Evolutionary conservation across 2,329 filamentous ascomycete genomes (phyloP).

Genomic region (Aspergillus aculeatus): DNA sequence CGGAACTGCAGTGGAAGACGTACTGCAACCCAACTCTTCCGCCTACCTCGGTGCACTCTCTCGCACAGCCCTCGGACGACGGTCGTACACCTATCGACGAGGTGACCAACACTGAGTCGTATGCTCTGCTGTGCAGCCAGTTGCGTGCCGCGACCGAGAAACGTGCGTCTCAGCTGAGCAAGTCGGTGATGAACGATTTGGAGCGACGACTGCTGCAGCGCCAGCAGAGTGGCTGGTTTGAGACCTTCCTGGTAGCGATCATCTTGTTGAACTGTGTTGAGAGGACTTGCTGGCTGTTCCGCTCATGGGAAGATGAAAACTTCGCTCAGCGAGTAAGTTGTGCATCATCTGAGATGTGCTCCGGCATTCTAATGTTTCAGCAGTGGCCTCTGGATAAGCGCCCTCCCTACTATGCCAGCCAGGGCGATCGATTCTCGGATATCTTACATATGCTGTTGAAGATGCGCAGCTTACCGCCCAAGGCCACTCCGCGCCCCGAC

Average conservation of each 20-base stretch:
- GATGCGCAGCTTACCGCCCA: slow-evolving; percentile 53
- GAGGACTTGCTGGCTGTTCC: slow-evolving; percentile 59
- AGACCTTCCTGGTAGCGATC: slow-evolving; percentile 60
- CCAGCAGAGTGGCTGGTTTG: slow-evolving; percentile 56
- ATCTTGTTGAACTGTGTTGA: slow-evolving; percentile 60
- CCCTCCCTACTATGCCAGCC: slow-evolving; percentile 52
- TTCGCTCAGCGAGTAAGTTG: slow-evolving; percentile 36
- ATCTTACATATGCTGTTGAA: slow-evolving; percentile 58
- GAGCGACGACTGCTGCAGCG: slow-evolving; percentile 60
- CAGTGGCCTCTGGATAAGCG: slow-evolving; percentile 57
- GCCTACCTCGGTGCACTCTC: slow-evolving; percentile 36
- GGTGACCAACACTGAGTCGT: slow-evolving; percentile 44
- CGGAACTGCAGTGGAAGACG: slow-evolving; percentile 49
- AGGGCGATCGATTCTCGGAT: slow-evolving; percentile 59
- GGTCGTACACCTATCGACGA: slow-evolving; percentile 42
- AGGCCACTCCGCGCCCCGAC: slow-evolving; percentile 38
- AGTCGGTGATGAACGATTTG: slow-evolving; percentile 58
- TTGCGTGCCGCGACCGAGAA: slow-evolving; percentile 57
- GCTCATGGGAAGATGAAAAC: slow-evolving; percentile 49
- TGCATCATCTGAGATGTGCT: neutral
- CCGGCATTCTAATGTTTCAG: slow-evolving; percentile 4
- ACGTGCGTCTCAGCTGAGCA: slow-evolving; percentile 53
- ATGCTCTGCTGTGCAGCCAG: slow-evolving; percentile 53
- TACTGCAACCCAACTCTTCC: slow-evolving; percentile 48
- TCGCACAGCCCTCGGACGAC: slow-evolving; percentile 40